These are phyloP conservation scores for Catunica adiposa DNA, from an alignment of 2,329 filamentous ascomycete genomes.

Conservation along the genomic window DNA sequence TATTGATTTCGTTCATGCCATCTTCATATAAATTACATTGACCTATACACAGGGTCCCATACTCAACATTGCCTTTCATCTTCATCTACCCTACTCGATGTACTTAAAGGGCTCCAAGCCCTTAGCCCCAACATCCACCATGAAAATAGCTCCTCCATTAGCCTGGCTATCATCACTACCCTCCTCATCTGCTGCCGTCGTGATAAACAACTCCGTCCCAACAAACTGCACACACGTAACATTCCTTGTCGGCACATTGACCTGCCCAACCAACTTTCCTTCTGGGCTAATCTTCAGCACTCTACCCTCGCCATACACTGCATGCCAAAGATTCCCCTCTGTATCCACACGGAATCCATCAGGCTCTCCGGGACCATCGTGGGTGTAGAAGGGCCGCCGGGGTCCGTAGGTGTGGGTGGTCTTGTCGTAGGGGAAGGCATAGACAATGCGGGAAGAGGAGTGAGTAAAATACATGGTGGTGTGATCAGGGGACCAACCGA, in stretches of 20 bases:
- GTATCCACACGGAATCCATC: constrained; percentile 76
- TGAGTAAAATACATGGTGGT: constrained; percentile 72
- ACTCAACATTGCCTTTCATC: background rate
- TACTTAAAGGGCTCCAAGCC: constrained; percentile 51
- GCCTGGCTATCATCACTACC: constrained; percentile 42
- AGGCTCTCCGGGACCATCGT: constrained; percentile 47
- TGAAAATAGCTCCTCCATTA: constrained; percentile 56
- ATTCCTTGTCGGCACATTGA: constrained; percentile 60
- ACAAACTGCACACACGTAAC: constrained; percentile 70
- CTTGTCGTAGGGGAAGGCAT: constrained; percentile 55
- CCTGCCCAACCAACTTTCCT: constrained; percentile 56
- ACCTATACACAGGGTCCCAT: background rate
- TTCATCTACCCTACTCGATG: constrained; percentile 26
- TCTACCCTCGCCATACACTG: constrained; percentile 61
- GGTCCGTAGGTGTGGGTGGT: constrained; percentile 45
- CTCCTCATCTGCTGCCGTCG: constrained; percentile 52
- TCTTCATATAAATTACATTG: constrained; percentile 7
- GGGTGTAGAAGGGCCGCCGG: constrained; percentile 55
- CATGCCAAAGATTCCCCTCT: constrained; percentile 77
- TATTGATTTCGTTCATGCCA: constrained; percentile 1
- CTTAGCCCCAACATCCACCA: constrained; percentile 56
- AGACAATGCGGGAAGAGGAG: constrained; percentile 53
- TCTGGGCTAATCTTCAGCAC: constrained; percentile 58
- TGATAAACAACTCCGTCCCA: constrained; percentile 61
- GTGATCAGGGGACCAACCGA: constrained; percentile 60